Evolutionary conservation across 768 basidiomycete species (phyloP), one percentile per base, ranked within the genome.

Genomic region (Boletus reticuloceps): DNA sequence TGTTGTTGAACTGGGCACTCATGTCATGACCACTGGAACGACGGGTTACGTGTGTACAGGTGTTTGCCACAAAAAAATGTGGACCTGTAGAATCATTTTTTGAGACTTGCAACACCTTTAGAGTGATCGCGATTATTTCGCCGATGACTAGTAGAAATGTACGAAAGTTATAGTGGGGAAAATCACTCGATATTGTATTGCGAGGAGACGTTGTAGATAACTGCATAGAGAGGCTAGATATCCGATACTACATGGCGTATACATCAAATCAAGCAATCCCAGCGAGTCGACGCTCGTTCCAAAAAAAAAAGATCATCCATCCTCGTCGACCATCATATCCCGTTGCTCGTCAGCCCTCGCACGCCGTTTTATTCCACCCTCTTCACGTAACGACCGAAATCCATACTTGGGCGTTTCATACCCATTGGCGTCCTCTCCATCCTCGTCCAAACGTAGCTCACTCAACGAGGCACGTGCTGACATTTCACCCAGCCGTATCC

Each of bases 381-480:
- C 56, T 37, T 64, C 55, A 10, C 27, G 47, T 38, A 58, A 20
- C 2, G 54, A 47, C 9, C 43, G 53, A 31, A 54, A 41, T 27
- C 38, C 55, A 44, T 53, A 51, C 51, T 54, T 69, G 38, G 67
- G 67, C 2, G 65, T 69, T 37, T 68, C 55, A 39, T 65, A 63
- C 16, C 59, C 63, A 12, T 52, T 48, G 3, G 20, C 34, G 25
- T 47, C 47, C 13, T 38, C 38, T 27, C 43, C 50, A 8, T 58
- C 64, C 34, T 61, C 65, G 39, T 72, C 69, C 19, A 70, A 46
- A 29, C 62, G 63, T 8, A 70, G 40, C 34, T 70, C 70, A 38
- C 69, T 69, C 58, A 70, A 55, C n/a, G 68, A 70, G 2, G 69
- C 48, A 11, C 68, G 64, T 20, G 68, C 61, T 4, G 70, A 65